A percentile compares a stretch with the other conserved stretches of the same genome.
These are phyloP conservation scores for Diaporthe citri DNA, from an alignment of 2,329 filamentous ascomycete species.

Conservation along the genomic window DNA sequence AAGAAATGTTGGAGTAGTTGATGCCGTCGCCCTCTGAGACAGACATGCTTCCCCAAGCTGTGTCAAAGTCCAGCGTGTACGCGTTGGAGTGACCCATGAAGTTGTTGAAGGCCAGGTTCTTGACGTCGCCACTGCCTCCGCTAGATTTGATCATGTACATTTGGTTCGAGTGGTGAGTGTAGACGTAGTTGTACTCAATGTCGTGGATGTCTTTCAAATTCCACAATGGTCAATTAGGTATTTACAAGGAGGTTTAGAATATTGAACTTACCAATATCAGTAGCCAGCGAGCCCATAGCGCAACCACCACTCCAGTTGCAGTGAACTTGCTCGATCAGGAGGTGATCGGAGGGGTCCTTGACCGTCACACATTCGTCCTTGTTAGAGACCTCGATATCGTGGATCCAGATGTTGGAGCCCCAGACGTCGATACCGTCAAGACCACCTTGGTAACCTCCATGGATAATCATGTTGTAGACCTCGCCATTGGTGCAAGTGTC, in stretches of 20 bases:
- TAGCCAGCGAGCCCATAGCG: constrained; percentile 68
- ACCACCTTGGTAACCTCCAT: constrained; percentile 62
- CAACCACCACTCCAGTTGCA: constrained; percentile 69
- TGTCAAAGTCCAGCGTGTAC: constrained; percentile 68
- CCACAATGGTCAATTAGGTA: neutral
- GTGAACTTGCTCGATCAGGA: constrained; percentile 71
- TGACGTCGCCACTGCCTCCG: constrained; percentile 66
- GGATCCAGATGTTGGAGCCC: constrained; percentile 67
- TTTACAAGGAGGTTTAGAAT: neutral
- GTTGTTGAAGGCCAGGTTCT: constrained; percentile 65
- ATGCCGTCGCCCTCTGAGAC: constrained; percentile 61
- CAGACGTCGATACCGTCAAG: constrained; percentile 69
- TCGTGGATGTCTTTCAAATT: constrained; percentile 58
- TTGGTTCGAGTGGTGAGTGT: constrained; percentile 71
- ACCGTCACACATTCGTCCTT: constrained; percentile 63
- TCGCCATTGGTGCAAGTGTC: constrained; percentile 60
- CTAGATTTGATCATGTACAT: constrained; percentile 75
- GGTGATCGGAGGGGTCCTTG: constrained; percentile 62
- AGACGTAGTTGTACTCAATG: constrained; percentile 68
- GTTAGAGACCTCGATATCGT: constrained; percentile 72
- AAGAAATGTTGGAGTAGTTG: constrained; percentile 63
- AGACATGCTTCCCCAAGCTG: constrained; percentile 57
- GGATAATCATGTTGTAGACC: constrained; percentile 67
- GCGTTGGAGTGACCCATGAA: constrained; percentile 72
- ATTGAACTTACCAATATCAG: constrained; percentile 50